Conservation (phyloP, 805 yeast genomes). For the Candida koratica region DNA sequence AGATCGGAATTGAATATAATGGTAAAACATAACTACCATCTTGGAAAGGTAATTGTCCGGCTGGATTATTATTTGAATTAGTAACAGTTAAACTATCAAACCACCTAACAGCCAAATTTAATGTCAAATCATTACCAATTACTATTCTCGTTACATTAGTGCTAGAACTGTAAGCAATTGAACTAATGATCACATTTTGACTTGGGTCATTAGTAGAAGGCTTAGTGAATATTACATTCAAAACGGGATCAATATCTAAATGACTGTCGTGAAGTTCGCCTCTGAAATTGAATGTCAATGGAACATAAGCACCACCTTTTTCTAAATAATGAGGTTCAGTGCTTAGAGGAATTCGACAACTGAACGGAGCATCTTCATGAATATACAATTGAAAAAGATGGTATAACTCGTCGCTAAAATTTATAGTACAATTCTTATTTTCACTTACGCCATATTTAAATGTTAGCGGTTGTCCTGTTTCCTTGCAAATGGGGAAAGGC, state of each 20-base stretch:
- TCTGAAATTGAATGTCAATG: slow-evolving; percentile 59
- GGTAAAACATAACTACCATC: slow-evolving; percentile 43
- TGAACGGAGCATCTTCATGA: slow-evolving; percentile 73
- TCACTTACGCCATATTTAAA: slow-evolving; percentile 51
- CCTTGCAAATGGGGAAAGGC: slow-evolving; percentile 60
- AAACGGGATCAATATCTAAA: slow-evolving; percentile 56
- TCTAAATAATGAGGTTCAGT: slow-evolving; percentile 40
- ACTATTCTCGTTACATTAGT: slow-evolving; percentile 56
- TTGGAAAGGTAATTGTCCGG: slow-evolving; percentile 26
- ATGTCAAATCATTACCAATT: slow-evolving; percentile 60
- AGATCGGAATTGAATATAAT: slow-evolving; percentile 24
- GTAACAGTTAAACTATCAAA: slow-evolving; percentile 19
- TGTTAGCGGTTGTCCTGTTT: slow-evolving; percentile 57
- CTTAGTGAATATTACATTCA: slow-evolving; percentile 49
- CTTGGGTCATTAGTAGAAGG: slow-evolving; percentile 28
- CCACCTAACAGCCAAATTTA: slow-evolving; percentile 62
- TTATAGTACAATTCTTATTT: slow-evolving; percentile 56
- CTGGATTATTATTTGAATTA: slow-evolving; percentile 7
- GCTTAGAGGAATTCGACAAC: slow-evolving; percentile 58
- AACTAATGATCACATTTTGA: slow-evolving; percentile 44
- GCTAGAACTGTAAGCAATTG: slow-evolving; percentile 59
- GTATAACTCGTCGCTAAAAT: slow-evolving; percentile 58
- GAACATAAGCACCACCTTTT: slow-evolving; percentile 47
- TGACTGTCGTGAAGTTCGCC: slow-evolving; percentile 67
- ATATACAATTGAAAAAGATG: slow-evolving; percentile 72